Evolutionary conservation across 1,139 yeast genomes (phyloP), one percentile per base, ranked within the genome.

Genomic region (Blastobotrys ciferrii): DNA sequence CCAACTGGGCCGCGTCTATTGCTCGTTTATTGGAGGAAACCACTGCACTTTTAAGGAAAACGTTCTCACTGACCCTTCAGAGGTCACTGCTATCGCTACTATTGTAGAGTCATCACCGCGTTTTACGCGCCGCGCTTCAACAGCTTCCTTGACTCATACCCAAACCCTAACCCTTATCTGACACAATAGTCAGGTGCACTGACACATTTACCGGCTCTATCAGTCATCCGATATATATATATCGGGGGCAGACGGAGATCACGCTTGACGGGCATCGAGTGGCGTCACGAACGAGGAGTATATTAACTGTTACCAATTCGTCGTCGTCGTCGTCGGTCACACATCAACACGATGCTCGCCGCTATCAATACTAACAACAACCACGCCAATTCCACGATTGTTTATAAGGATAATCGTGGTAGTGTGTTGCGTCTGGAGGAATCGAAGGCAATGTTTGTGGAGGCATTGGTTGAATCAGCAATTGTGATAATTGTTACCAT

Each of bases 401-500:
- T 36, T 14, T 36, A 36, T n/a, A 36, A 36, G 28, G 40, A 36
- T 14, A 23, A 5, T 28, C 11, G 14, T 18, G 40, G 40, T 11
- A 19, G 40, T 9, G 40, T 36, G 25, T 12, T 19, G 40, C n/a
- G 40, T 14, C 17, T 41, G 15, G 48, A 48, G 41, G 48, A 45
- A 35, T 41, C 48, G 20, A 57, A 58, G 47, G 50, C 55, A 11
- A 40, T 50, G 45, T 61, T 62, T 47, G 68, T 66, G 20, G 65
- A 63, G 43, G 63, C 67, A 5, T 56, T 66, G 23, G 65, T 67
- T 20, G 71, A 66, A 41, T 61, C 71, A 15, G 69, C 72, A 17
- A 62, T 68, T 32, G 45, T 64, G 30, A 58, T 69, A 47, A 60
- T 70, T 45, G 63, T 62, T 39, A 56, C 68, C 39, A 60, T 69